Percentiles rank a stretch among this genome's conserved stretches.
Evolutionary conservation across 768 basidiomycete species (phyloP).

Genomic region (Lentinula raphanica): DNA sequence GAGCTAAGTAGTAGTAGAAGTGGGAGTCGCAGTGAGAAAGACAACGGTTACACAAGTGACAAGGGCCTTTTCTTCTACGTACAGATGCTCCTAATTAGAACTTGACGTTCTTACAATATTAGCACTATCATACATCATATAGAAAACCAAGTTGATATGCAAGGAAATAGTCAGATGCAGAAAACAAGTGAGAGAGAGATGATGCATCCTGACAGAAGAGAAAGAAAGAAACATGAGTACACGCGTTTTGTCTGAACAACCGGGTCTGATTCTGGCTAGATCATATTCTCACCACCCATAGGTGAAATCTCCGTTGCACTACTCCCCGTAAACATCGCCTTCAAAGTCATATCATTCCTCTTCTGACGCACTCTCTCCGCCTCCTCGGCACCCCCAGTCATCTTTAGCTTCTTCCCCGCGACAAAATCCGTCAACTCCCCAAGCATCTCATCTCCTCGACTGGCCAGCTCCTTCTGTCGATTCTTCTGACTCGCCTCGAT

Average conservation of each 20-base stretch:
- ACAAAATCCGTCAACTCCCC: slow-evolving; percentile 86
- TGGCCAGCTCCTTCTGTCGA: slow-evolving; percentile 70
- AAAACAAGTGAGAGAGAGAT: neutral
- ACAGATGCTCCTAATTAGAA: neutral
- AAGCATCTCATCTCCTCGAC: slow-evolving; percentile 76
- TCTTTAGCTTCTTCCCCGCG: slow-evolving; percentile 78
- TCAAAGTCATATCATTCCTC: slow-evolving; percentile 78
- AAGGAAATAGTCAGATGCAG: neutral
- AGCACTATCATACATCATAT: neutral
- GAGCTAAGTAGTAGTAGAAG: too few species aligned
- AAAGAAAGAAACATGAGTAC: neutral
- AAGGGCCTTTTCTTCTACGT: neutral
- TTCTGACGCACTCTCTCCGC: slow-evolving; percentile 82
- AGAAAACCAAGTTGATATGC: neutral
- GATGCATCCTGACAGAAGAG: neutral
- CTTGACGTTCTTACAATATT: neutral
- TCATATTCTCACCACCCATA: slow-evolving; percentile 7
- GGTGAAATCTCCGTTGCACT: slow-evolving; percentile 16
- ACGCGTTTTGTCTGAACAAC: neutral
- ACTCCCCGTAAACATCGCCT: slow-evolving; percentile 75
- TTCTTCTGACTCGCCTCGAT: slow-evolving; percentile 85
- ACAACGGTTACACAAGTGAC: too few species aligned
- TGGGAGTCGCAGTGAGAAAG: too few species aligned
- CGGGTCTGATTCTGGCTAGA: neutral
- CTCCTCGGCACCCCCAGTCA: slow-evolving; percentile 95